A percentile compares a stretch with the other conserved stretches of the same genome.
Evolutionary conservation across 2,329 filamentous ascomycete genomes (phyloP).

Genomic region (Penicillium sp.): DNA sequence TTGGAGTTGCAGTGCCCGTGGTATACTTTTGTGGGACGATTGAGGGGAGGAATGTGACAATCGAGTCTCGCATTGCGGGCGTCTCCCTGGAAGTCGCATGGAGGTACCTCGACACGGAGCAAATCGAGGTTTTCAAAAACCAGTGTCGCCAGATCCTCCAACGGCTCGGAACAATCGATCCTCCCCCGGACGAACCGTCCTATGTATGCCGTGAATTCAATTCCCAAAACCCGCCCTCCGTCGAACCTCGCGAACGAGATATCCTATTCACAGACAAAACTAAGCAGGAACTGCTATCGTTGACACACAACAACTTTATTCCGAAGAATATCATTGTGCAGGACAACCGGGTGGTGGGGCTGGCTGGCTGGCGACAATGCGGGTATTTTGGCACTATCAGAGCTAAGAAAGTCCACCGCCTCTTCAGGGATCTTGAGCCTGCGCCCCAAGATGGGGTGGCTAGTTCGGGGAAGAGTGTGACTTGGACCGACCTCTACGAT

Average conservation of each 20-base stretch:
- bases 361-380: slow-evolving; percentile 34
- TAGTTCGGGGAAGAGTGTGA: slow-evolving; percentile 12
- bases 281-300: slow-evolving; percentile 21
- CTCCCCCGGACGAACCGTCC: slow-evolving; percentile 23
- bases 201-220: slow-evolving; percentile 31
- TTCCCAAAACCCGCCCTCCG: slow-evolving; percentile 19
- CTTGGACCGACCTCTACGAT: slow-evolving; percentile 35
- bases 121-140: slow-evolving; percentile 29
- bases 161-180: slow-evolving; percentile 22
- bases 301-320: slow-evolving; percentile 34
- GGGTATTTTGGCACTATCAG: slow-evolving; percentile 34
- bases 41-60: slow-evolving; percentile 33
- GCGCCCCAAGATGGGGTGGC: slow-evolving; percentile 9
- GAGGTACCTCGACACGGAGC: slow-evolving; percentile 28
- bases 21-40: slow-evolving; percentile 33
- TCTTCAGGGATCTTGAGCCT: slow-evolving; percentile 23
- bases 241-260: slow-evolving; percentile 23
- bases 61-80: slow-evolving; percentile 35
- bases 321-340: slow-evolving; percentile 34
- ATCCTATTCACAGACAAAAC: slow-evolving; percentile 28
- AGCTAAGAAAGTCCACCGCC: slow-evolving; percentile 28
- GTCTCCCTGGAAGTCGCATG: slow-evolving; percentile 34
- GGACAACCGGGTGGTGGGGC: slow-evolving; percentile 31
- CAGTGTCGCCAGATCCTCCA: slow-evolving; percentile 32
- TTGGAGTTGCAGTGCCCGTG: slow-evolving; percentile 29